Evolutionary conservation across 1,284 basidiomycete species (phyloP).

Genomic region (Cryptococcus maquisensis): DNA sequence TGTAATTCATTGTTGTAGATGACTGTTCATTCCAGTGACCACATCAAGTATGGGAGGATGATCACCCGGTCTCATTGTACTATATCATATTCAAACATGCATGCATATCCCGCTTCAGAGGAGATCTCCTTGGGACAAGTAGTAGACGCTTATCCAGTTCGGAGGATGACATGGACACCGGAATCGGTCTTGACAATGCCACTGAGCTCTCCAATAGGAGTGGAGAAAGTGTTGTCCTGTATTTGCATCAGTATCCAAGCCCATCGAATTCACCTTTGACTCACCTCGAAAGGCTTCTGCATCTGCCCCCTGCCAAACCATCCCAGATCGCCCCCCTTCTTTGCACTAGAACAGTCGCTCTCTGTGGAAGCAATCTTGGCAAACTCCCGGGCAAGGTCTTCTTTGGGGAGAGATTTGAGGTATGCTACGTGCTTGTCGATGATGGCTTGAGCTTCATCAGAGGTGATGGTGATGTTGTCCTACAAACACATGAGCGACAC

Average conservation of each 20-base stretch:
- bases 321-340: constrained; percentile 77
- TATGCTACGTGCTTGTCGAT: constrained; percentile 57
- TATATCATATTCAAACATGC: neutral
- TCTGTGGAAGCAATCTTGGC: constrained; percentile 66
- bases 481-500: constrained; percentile 35
- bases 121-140: neutral
- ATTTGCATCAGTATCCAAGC: neutral
- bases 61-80: neutral
- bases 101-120: neutral
- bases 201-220: constrained; percentile 80
- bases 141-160: constrained; percentile 62
- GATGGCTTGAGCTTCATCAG: constrained; percentile 78
- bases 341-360: constrained; percentile 84
- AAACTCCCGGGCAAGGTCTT: constrained; percentile 61
- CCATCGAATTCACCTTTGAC: neutral
- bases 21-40: neutral
- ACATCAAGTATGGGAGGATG: neutral
- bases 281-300: constrained; percentile 90
- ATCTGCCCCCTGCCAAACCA: constrained; percentile 83
- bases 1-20: too few species aligned
- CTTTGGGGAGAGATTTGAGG: constrained; percentile 40
- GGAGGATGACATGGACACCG: constrained; percentile 91
- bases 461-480: constrained; percentile 80
- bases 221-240: constrained; percentile 70
- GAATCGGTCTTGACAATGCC: constrained; percentile 85